These are phyloP conservation scores for Coprinopsis strossmayeri DNA, from an alignment of 768 basidiomycete genomes.

Conservation along the genomic window DNA sequence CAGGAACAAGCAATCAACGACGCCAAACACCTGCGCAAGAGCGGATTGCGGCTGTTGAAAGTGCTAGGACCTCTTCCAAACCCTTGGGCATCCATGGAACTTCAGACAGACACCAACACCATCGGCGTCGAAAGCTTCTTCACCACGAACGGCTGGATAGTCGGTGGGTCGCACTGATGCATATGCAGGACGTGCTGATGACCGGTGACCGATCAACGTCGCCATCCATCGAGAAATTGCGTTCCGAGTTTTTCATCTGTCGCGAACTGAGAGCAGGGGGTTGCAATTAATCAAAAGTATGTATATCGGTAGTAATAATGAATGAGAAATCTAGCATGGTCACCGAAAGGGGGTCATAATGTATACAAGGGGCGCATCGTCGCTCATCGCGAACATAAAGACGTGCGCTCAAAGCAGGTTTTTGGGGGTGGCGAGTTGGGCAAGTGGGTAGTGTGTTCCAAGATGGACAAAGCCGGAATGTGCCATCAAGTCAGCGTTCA, in stretches of 20 bases:
- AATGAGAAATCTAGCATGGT: neutral
- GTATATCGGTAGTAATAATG: neutral
- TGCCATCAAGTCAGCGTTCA: too few relatives aligned
- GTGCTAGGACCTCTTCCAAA: neutral
- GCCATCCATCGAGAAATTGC: too few relatives aligned
- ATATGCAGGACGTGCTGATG: neutral
- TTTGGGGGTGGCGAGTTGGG: too few relatives aligned
- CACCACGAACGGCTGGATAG: neutral
- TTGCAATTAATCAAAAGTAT: slow-evolving; percentile 2
- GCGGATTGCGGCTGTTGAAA: neutral
- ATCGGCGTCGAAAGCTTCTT: neutral
- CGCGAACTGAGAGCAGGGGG: neutral
- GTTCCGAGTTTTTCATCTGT: too few relatives aligned
- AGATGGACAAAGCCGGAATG: too few relatives aligned
- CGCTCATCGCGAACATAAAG: too few relatives aligned
- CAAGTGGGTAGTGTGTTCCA: too few relatives aligned
- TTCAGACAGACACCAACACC: neutral
- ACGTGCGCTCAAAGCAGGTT: too few relatives aligned
- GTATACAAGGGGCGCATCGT: too few relatives aligned
- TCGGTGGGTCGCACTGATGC: neutral
- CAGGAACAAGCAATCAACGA: neutral
- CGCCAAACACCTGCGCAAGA: neutral
- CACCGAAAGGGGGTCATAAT: too few relatives aligned
- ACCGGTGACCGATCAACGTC: too few relatives aligned
- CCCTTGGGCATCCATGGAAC: neutral